phyloP scores from a whole-genome alignment of 352 stramenopile genomes.

The Saprolegnia parasitica region DNA sequence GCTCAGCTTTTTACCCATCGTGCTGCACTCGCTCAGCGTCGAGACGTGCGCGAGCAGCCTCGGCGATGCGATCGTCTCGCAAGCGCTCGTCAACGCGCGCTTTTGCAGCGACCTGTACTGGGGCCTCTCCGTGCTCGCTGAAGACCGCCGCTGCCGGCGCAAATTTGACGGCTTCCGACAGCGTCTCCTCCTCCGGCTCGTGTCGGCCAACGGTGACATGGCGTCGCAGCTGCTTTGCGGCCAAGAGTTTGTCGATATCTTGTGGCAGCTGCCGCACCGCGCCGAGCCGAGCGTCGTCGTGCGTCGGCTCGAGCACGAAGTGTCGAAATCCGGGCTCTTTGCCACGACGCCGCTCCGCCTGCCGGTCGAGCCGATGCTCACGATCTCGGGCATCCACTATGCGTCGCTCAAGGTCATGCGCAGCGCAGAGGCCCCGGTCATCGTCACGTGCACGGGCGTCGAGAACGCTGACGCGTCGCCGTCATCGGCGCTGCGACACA shows the following conservation, averaged over 20 bases:
- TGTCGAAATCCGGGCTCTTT: conserved; percentile 51
- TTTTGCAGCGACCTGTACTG: conserved; percentile 86
- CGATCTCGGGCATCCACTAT: conserved; percentile 65
- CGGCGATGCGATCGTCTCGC: conserved; percentile 57
- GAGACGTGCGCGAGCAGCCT: conserved; percentile 70
- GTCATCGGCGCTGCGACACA: conserved; percentile 30
- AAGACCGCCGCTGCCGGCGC: conserved; percentile 66
- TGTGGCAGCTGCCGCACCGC: conserved; percentile 75
- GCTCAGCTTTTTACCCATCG: conserved; percentile 66
- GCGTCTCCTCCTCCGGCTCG: conserved; percentile 61
- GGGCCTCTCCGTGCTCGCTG: conserved; percentile 75
- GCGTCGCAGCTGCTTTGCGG: conserved; percentile 72
- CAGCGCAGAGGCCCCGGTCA: conserved; percentile 74
- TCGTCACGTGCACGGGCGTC: conserved; percentile 73
- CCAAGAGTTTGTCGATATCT: conserved; percentile 77
- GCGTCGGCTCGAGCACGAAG: conserved; percentile 42
- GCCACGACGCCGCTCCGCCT: conserved; percentile 44
- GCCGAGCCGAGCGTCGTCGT: conserved; percentile 58
- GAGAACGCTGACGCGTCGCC: conserved; percentile 30
- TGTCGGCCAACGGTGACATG: conserved; percentile 54
- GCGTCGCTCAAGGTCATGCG: conserved; percentile 73
- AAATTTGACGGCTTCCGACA: conserved; percentile 81
- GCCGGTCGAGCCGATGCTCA: conserved; percentile 67
- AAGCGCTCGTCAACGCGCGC: conserved; percentile 68
- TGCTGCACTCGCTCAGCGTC: conserved; percentile 68